A percentile compares a stretch with the other conserved stretches of the same genome.
Conservation (phyloP, 768 basidiomycete genomes). For the Lactarius hatsudake region DNA sequence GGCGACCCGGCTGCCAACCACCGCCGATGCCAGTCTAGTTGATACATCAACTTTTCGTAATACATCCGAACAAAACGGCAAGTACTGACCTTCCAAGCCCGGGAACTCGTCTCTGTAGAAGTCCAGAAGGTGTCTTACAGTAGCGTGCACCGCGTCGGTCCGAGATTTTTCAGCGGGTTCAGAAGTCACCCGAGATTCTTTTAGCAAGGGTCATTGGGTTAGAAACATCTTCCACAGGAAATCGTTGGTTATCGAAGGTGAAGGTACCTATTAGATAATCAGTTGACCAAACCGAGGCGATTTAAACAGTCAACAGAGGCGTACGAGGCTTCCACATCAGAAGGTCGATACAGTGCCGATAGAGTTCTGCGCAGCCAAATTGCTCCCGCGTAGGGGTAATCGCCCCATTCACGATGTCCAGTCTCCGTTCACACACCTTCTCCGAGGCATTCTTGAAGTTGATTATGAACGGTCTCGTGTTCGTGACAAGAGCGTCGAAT, state of each 20-base stretch:
- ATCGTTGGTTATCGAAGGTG: slow-evolving; percentile 11
- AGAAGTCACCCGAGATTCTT: slow-evolving; percentile 5
- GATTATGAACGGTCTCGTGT: slow-evolving; percentile 13
- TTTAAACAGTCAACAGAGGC: not conserved
- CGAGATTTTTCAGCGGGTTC: slow-evolving; percentile 4
- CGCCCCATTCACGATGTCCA: slow-evolving; percentile 11
- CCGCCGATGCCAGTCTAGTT: slow-evolving; percentile 6
- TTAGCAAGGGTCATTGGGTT: slow-evolving; percentile 5
- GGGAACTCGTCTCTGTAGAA: slow-evolving; percentile 20
- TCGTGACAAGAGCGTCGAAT: slow-evolving; percentile 1
- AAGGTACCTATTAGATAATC: slow-evolving; percentile 1
- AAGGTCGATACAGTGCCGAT: slow-evolving; percentile 14
- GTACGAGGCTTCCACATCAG: slow-evolving; percentile 17
- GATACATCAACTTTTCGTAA: not conserved
- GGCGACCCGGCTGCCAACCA: slow-evolving; percentile 18
- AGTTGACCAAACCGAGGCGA: not conserved
- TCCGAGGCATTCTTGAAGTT: slow-evolving; percentile 16
- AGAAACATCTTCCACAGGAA: slow-evolving; percentile 14
- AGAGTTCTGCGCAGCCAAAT: slow-evolving; percentile 16
- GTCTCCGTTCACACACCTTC: slow-evolving; percentile 5
- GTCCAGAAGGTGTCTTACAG: slow-evolving; percentile 11
- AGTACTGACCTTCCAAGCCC: slow-evolving; percentile 9
- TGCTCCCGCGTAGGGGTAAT: slow-evolving; percentile 14
- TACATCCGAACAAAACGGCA: not conserved
- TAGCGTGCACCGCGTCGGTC: slow-evolving; percentile 9